Evolutionary conservation across 2,329 filamentous ascomycete species (phyloP).

Genomic region (Alternaria consortialis): DNA sequence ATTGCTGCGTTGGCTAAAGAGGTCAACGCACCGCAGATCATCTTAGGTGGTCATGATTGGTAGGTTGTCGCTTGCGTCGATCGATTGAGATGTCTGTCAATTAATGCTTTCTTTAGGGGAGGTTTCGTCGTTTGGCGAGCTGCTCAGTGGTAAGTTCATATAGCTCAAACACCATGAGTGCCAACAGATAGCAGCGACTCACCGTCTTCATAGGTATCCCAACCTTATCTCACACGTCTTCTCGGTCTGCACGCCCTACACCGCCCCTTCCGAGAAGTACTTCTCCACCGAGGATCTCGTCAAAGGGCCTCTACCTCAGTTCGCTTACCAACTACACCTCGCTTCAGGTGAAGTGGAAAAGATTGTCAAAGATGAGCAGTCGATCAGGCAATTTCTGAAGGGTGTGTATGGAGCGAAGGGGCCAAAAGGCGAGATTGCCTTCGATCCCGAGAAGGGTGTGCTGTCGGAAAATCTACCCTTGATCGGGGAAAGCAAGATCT

Average conservation of each 20-base stretch:
- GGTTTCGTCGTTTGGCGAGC: slow-evolving; percentile 79
- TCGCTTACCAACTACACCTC: slow-evolving; percentile 86
- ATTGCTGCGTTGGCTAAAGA: slow-evolving; percentile 75
- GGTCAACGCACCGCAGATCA: slow-evolving; percentile 66
- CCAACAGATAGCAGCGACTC: neutral
- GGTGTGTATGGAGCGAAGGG: slow-evolving; percentile 74
- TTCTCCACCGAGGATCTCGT: slow-evolving; percentile 69
- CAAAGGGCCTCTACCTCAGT: slow-evolving; percentile 68
- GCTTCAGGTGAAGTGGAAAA: slow-evolving; percentile 66
- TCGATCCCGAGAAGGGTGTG: slow-evolving; percentile 70
- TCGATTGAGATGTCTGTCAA: neutral
- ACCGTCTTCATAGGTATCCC: slow-evolving; percentile 54
- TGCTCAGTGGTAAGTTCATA: slow-evolving; percentile 64
- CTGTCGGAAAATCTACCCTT: slow-evolving; percentile 69
- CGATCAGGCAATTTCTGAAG: slow-evolving; percentile 74
- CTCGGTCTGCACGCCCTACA: slow-evolving; percentile 78
- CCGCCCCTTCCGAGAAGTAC: slow-evolving; percentile 62
- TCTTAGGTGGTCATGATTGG: slow-evolving; percentile 93
- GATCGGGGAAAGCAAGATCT: slow-evolving; percentile 65
- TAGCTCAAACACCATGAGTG: neutral
- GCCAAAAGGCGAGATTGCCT: slow-evolving; percentile 64
- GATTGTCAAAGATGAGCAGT: slow-evolving; percentile 62
- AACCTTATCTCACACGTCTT: slow-evolving; percentile 78
- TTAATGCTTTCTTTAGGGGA: slow-evolving; percentile 62
- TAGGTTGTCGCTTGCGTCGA: slow-evolving; percentile 5